Evolutionary conservation across 345 rosid species (phyloP), one percentile per base, ranked within the genome.

Genomic region (Rhodamnia argentea): DNA sequence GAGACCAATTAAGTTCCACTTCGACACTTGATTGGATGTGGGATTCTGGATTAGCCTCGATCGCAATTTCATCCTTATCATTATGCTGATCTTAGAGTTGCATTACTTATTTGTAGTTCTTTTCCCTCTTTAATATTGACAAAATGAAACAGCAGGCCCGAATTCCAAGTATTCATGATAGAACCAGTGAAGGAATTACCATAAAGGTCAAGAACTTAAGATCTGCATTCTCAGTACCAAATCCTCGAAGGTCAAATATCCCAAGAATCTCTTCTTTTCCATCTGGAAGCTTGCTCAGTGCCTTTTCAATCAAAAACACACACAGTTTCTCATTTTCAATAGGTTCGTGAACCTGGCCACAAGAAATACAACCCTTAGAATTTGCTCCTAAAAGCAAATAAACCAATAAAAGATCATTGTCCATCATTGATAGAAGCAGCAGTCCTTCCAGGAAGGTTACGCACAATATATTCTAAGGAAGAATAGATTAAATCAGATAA

Each of bases 281-380:
- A 62, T 92, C 84, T 55, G 95, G 95, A 58, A 95, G 94, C 90
- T 91, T 96, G 84, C 91, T 90, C 87, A 96, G 84, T 86, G 98
- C 98, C 93, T 94, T 95, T 89, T 97, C 98, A 84, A 96, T 89
- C 84, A 90, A 85, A 89, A 91, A 95, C 10, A 90, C 92, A 20
- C 99, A 96, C 7, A 97, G 93, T 90, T 92, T 96, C 92, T 96
- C 92, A 89, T 97, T 88, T 85, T 97, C 96, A 54, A 91, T 40
- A 82, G 90, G 93, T 87, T 95, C 95, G 86, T 93, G 93, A 86
- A 84, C 90, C 99, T 97, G 96, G 52, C 82, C 85, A 88, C 2
- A 37, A 37, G 47, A 90, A 74, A 52, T 58, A 58, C 84, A 59
- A 26, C 58, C 54, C 54, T 57, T 50, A 82, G 32, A 18, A 76